Base-by-base conservation (phyloP, 164 flowering plant species). In the Platanus orientalis region DNA sequence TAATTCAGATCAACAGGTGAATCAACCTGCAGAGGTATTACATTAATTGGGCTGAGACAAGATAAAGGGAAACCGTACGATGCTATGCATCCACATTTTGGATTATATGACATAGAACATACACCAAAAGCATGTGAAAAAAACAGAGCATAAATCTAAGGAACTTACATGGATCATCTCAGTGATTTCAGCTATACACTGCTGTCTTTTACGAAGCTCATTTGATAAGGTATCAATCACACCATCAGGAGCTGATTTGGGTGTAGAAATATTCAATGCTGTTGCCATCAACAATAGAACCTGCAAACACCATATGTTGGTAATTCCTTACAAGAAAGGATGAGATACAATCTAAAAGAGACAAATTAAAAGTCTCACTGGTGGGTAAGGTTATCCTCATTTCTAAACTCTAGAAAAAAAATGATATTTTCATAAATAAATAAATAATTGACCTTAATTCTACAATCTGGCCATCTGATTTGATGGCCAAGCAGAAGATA, bases 151-250 rank as follows among this genome's bases (percentile, higher is more conserved):
- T 54, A 67, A 24, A 10, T 30, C 23, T 4, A 28, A 73, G 55
- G 16, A 72, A 83, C 96, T 73, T 5, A 93, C 97, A 89, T 94
- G 97, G 57, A 94, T 89, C 98, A 94, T 91, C 75, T 94, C 98
- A 21, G 96, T 91, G 66, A 94, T 86, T 83, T 89, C 97, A 63
- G 98, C 96, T 69, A 94, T 86, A 62, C 73, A 56, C 63, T 86
- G 96, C 60, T 89, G 96, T 63, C 92, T 80, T 42, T 79, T 23
- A 50, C 96, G 92, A 27, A 86, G 58, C 28, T 86, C 93, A 24
- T 67, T 62, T 56, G 82, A 39, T 58, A 79, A 48, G 27, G 70
- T 52, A 67, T 75, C 78, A 62, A 67, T 72, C 34, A 67, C 71
- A 5, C 49, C 64, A 54, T 57, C 77, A 53, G 76, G 50, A 29